Evolutionary conservation across 2,329 filamentous ascomycete genomes (phyloP).

Genomic region (Colletotrichum acutatum): DNA sequence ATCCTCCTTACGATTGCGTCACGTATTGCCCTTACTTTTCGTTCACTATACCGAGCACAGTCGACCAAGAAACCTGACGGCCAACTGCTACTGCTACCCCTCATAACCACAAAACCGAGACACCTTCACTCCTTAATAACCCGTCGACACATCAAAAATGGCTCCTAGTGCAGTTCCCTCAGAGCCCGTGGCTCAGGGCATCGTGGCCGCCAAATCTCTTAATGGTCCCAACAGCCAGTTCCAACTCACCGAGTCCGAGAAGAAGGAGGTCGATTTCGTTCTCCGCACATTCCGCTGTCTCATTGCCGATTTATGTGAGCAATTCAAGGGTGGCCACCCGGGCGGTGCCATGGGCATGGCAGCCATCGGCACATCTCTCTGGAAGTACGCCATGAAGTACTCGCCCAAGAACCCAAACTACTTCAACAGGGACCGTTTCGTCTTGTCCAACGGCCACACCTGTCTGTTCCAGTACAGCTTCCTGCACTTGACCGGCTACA

Average conservation of each 20-base stretch:
- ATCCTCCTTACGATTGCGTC: background rate
- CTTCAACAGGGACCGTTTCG: constrained; percentile 72
- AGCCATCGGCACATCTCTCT: constrained; percentile 68
- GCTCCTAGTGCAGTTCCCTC: constrained; percentile 31
- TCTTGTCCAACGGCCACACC: constrained; percentile 70
- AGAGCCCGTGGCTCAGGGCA: constrained; percentile 21
- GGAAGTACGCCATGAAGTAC: constrained; percentile 72
- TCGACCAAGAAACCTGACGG: background rate
- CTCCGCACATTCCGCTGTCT: constrained; percentile 70
- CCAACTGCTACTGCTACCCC: background rate
- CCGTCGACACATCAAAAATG: constrained; percentile 8
- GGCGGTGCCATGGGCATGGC: constrained; percentile 71
- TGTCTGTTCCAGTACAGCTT: constrained; percentile 66
- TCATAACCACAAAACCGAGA: constrained; percentile 2
- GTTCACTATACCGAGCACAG: background rate
- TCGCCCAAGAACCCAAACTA: constrained; percentile 64
- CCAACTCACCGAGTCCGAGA: constrained; percentile 22
- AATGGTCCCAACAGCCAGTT: constrained; percentile 24
- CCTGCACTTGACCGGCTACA: constrained; percentile 64
- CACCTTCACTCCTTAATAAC: background rate
- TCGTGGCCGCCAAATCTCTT: constrained; percentile 20
- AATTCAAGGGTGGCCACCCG: constrained; percentile 76
- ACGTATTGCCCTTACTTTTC: background rate
- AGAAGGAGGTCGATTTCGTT: constrained; percentile 46
- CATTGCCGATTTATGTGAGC: constrained; percentile 76